These are phyloP conservation scores for Fragaria ananassa DNA, from an alignment of 306 rosid species.

Conservation along the genomic window DNA sequence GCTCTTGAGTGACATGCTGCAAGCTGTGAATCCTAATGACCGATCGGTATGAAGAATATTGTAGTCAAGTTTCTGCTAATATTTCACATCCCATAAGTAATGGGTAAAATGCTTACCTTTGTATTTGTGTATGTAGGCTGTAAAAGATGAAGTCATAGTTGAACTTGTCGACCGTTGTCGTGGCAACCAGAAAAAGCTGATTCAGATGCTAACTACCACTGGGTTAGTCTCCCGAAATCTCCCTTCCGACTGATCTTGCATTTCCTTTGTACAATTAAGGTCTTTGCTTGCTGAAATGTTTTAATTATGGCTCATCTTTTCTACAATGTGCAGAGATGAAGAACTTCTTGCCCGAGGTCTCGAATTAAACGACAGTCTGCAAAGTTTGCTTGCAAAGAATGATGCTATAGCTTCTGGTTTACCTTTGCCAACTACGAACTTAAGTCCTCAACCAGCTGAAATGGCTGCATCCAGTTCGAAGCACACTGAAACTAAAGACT, in stretches of 20 bases:
- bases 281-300: not conserved
- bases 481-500: conserved; percentile 42
- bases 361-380: conserved; percentile 76
- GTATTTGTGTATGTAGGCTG: conserved; percentile 49
- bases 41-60: conserved; percentile 45
- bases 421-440: conserved; percentile 50
- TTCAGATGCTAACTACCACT: conserved; percentile 93
- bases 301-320: conserved; percentile 5
- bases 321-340: conserved; percentile 65
- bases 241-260: not conserved
- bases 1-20: conserved; percentile 91
- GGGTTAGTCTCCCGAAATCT: conserved; percentile 55
- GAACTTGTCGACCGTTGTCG: conserved; percentile 88
- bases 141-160: conserved; percentile 81
- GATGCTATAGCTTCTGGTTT: conserved; percentile 91
- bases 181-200: conserved; percentile 84
- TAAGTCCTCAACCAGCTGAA: conserved; percentile 42
- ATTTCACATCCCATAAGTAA: not conserved
- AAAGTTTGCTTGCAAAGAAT: conserved; percentile 78
- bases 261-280: not conserved
- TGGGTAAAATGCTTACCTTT: not conserved
- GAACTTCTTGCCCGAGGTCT: conserved; percentile 91
- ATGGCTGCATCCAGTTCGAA: conserved; percentile 40
- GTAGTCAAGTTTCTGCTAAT: conserved; percentile 19
- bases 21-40: conserved; percentile 78